These are phyloP conservation scores for Elsinoe perseae DNA, from an alignment of 2,329 filamentous ascomycete species.

Conservation along the genomic window DNA sequence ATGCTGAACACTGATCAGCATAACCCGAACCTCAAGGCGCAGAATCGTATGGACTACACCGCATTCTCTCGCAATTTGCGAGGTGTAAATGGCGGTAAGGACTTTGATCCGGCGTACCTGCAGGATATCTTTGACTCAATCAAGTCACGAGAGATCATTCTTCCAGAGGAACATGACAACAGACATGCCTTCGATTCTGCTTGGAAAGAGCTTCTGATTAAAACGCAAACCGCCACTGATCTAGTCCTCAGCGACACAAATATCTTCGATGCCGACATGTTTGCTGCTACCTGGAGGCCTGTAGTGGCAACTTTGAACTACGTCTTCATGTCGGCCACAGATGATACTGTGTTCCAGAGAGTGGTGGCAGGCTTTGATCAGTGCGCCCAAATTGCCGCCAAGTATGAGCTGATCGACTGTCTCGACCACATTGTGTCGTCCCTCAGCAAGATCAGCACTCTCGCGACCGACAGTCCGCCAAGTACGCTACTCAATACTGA, in stretches of 20 bases:
- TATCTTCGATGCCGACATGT: conserved; percentile 96
- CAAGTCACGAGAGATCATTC: conserved; percentile 85
- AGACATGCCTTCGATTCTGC: conserved; percentile 94
- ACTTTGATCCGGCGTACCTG: conserved; percentile 78
- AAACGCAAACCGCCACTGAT: conserved; percentile 67
- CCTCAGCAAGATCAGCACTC: conserved; percentile 79
- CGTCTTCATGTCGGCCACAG: conserved; percentile 97
- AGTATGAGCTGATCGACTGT: conserved; percentile 73
- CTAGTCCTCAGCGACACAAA: conserved; percentile 81
- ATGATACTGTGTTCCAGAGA: conserved; percentile 88
- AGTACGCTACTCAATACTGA: conserved; percentile 91
- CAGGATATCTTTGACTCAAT: conserved; percentile 86
- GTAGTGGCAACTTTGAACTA: conserved; percentile 93
- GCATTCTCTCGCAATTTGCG: conserved; percentile 86
- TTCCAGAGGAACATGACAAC: conserved; percentile 95
- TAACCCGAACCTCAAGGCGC: conserved; percentile 74
- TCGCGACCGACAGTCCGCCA: conserved; percentile 66
- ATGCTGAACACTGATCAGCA: conserved; percentile 97
- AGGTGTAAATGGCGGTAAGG: conserved; percentile 75
- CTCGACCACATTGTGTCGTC: conserved; percentile 90
- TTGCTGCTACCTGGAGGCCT: conserved; percentile 88
- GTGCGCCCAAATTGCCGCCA: conserved; percentile 84
- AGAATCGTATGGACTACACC: conserved; percentile 73
- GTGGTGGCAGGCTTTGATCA: conserved; percentile 94
- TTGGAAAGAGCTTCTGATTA: conserved; percentile 88